Base-by-base conservation (phyloP, 2,329 filamentous ascomycete species). In the Aspergillus sp. region DNA sequence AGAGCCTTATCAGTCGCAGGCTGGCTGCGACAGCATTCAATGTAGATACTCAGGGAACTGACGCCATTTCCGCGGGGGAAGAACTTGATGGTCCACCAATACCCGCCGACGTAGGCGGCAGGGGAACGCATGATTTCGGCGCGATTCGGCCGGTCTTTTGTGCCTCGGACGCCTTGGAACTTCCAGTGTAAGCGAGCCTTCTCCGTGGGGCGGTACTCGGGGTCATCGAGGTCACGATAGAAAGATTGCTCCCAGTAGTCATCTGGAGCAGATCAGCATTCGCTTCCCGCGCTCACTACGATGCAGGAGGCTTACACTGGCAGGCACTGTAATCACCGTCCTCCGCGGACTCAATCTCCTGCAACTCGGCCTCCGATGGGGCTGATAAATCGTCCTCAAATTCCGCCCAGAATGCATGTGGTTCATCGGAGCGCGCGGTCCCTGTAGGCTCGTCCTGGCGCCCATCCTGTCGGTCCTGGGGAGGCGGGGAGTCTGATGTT, bases 71-170 rank as follows among this genome's bases (percentile, higher is more conserved):
- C 75, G 27, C 67, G 67, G 2, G 75, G 75, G 43, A 74, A 78
- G 48, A 78, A 74, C 51, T 79, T 79, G 59, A 80, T 72, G 34
- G 70, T 74, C 75, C 75, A 80, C 49, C 77, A 74, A 39, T 72
- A 69, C 13, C 72, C 74, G 13, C 72, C 75, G 35, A 79, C 61
- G 15, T 57, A 66, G 8, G 74, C 69, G 4, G 66, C 49, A 0
- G 67, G 71, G 4, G 75, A 79, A 17, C 68, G 69, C 67, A 78
- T 74, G 41, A 78, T 60, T 25, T 68, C 63, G 24, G 70, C 67
- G 26, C 66, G 66, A 46, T 78, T 78, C 2, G 74, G 75, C 3
- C 67, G 67, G 30, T 78, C 72, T 31, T 64, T 69, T 8, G 74
- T 78, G 30, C 75, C 75, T 38, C 77, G 72, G 45, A 76, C 72